Evolutionary conservation across 495 filamentous ascomycete genomes (phyloP).

Genomic region (Aspergillus kassunensis): DNA sequence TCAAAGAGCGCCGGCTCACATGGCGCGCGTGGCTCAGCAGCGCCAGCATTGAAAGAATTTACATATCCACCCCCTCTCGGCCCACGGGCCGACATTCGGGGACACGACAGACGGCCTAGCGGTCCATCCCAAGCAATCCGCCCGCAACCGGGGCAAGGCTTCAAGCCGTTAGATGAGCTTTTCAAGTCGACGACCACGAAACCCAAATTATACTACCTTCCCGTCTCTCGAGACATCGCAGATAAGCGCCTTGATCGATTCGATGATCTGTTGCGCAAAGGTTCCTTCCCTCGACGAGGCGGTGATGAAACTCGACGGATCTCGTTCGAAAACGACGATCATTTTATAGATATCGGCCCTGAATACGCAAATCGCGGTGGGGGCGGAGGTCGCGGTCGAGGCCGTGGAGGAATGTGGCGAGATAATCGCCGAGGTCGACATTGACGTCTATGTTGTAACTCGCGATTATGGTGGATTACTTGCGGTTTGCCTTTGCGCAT

Average conservation of each 20-base stretch:
- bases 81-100: slow-evolving; percentile 29
- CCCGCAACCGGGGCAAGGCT: slow-evolving; percentile 41
- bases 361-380: slow-evolving; percentile 50
- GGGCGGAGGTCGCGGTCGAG: slow-evolving; percentile 32
- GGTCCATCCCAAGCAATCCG: slow-evolving; percentile 13
- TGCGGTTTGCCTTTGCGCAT: background rate
- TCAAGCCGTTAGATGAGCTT: slow-evolving; percentile 58
- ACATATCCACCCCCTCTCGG: slow-evolving; percentile 33
- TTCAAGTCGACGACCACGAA: slow-evolving; percentile 62
- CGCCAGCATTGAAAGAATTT: slow-evolving; percentile 26
- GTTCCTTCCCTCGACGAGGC: slow-evolving; percentile 41
- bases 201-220: slow-evolving; percentile 66
- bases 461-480: background rate
- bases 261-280: slow-evolving; percentile 45
- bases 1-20: slow-evolving; percentile 24
- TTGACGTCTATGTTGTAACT: background rate
- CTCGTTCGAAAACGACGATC: slow-evolving; percentile 69
- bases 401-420: slow-evolving; percentile 33
- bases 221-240: slow-evolving; percentile 47
- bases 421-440: slow-evolving; percentile 23
- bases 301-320: slow-evolving; percentile 68
- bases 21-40: slow-evolving; percentile 21
- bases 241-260: slow-evolving; percentile 66
- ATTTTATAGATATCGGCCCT: slow-evolving; percentile 69
- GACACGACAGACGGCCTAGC: slow-evolving; percentile 22